Conservation (phyloP, 768 basidiomycete species). For the Hygrocybe coccinea region DNA sequence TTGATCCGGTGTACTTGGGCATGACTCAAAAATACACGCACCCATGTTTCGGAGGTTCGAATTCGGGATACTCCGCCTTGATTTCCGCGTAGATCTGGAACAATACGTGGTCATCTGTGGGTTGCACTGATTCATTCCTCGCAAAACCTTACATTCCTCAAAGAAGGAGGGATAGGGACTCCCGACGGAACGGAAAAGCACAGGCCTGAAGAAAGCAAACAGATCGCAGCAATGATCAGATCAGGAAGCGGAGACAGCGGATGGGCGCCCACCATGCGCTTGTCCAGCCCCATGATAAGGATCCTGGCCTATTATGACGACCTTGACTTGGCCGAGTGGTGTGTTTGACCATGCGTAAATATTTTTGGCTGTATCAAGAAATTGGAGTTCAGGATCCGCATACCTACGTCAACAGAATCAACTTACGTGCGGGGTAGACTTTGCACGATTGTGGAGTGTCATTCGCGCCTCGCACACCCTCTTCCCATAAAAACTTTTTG, state of each 20-base stretch:
- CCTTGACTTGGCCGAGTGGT: conserved; percentile 76
- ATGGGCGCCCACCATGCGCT: conserved; percentile 64
- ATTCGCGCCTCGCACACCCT: conserved; percentile 53
- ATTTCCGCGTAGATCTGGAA: conserved; percentile 83
- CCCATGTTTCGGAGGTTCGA: conserved; percentile 80
- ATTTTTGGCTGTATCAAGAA: conserved; percentile 49
- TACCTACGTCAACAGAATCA: not conserved
- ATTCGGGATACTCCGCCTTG: conserved; percentile 74
- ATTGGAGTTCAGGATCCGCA: conserved; percentile 4
- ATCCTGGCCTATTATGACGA: conserved; percentile 89
- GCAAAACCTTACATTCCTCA: conserved; percentile 60
- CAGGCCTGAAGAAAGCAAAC: conserved; percentile 46
- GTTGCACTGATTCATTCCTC: not conserved
- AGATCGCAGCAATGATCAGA: conserved; percentile 7
- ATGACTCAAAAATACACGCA: conserved; percentile 33
- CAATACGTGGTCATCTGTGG: conserved; percentile 10
- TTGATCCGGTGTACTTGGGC: not conserved
- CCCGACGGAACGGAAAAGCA: conserved; percentile 88
- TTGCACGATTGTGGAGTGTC: conserved; percentile 45
- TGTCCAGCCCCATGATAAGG: conserved; percentile 78
- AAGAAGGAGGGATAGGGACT: conserved; percentile 69
- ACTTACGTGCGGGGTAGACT: conserved; percentile 77
- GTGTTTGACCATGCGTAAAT: conserved; percentile 93
- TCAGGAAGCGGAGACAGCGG: conserved; percentile 4
- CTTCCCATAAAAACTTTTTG: conserved; percentile 63